Base-by-base conservation (phyloP, 2,329 filamentous ascomycete genomes). In the Trichoderma afroharzianum region DNA sequence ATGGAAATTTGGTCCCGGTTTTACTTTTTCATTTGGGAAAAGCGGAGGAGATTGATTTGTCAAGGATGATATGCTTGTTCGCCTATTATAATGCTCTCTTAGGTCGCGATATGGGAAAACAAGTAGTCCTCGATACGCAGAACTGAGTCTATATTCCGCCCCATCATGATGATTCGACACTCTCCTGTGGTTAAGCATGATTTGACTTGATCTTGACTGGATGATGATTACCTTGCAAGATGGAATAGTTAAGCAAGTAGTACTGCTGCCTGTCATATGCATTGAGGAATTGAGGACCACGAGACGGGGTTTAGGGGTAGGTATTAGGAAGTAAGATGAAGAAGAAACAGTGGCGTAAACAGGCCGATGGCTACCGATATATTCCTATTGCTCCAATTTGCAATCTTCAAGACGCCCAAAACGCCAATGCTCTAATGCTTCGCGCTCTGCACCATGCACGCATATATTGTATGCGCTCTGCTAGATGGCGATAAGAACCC, bases 361-460 rank as follows among this genome's bases (percentile, higher is more conserved):
- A 21, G 11, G 36, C 36, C 36, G 15, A 53, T 28, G n/a, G 4
- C 39, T 32, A 32, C n/a, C 15, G 15, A 6, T 36, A 30, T 32
- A 14, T 47, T 14, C 14, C 53, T 18, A 9, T 21, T n/a, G 36
- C 26, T 47, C n/a, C 26, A 50, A 50, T 57, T 26, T 4, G 24
- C 53, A 50, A 39, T 59, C 9, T 57, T 63, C 36, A 30, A 72
- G 28, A 72, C 59, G 58, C 70, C 70, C 14, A 21, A 47, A 71
- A 72, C 70, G 26, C 70, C 70, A 32, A 50, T 69, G 67, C 26
- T 55, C 24, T 63, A 26, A 58, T 68, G 36, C 55, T 39, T 32
- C n/a, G 47, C n/a, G 63, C 28, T n/a, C 55, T 50, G 36, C 30
- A 12, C 43, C 12, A 50, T 50, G 9, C n/a, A 4, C 43, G 43